Evolutionary conservation across 805 yeast species (phyloP), one percentile per base, ranked within the genome.

Genomic region (Zygotorulaspora sp.): DNA sequence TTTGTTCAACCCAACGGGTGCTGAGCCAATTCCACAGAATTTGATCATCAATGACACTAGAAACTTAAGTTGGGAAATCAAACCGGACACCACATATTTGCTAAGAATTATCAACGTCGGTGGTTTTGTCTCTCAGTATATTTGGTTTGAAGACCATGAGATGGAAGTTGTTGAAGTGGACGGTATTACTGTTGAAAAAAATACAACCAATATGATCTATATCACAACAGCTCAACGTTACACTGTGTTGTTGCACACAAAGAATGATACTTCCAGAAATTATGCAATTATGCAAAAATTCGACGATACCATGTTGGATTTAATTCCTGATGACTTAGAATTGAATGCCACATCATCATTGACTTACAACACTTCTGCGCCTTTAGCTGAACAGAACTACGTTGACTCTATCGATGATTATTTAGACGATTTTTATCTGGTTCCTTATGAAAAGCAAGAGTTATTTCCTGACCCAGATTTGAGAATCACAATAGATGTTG

Each of bases 151-250:
- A 65, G 95, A 80, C 63, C 97, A 90, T 65, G 75, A 73, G 22
- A 73, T 92, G 64, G 78, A 86, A 10, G 81, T 92, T 35, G 83
- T 92, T 45, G 97, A 89, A 57, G 82, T 88, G 32, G 98, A 92
- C 62, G 98, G 98, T 61, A 68, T 89, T 32, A 75, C 83, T 53
- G 89, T 85, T 13, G 84, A 88, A 62, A 80, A 80, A 32, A 76
- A 78, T 53, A 75, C 70, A 40, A 81, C 96, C 6, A 73, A 72
- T 22, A 71, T 77, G 68, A 51, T 90, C 30, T 88, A 86, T 63
- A 74, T 92, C 53, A 77, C 95, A 7, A 88, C 79, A 38, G 97
- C 97, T 29, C 98, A 92, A 68, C 80, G 98, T 55, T 88, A 86
- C 65, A 75, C 89, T 18, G 80, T 87, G 7, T 69, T 92, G 53